phyloP scores from a whole-genome alignment of 805 yeast species.

The Barnettozyma vustinii region DNA sequence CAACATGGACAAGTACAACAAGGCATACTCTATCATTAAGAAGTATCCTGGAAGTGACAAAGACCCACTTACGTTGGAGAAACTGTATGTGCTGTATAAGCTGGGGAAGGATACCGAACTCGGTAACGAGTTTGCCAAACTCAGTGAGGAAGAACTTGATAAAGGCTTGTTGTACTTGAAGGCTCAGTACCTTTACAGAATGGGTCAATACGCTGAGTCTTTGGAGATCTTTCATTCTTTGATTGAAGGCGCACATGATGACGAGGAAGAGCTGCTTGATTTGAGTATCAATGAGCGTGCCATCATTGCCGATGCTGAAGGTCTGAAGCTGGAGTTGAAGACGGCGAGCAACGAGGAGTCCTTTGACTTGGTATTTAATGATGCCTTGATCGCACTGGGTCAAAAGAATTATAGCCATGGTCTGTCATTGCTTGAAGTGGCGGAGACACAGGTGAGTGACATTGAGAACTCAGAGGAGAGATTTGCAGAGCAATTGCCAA shows the following conservation, averaged over 20 bases:
- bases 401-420: constrained; percentile 36
- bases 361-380: constrained; percentile 63
- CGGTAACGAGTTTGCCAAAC: constrained; percentile 19
- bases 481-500: constrained; percentile 51
- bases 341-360: constrained; percentile 28
- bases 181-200: constrained; percentile 48
- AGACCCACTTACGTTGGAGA: constrained; percentile 42
- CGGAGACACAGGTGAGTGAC: constrained; percentile 36
- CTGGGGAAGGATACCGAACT: constrained; percentile 32
- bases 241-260: constrained; percentile 30
- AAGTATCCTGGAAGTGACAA: constrained; percentile 32
- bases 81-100: constrained; percentile 60
- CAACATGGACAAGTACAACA: constrained; percentile 55
- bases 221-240: constrained; percentile 46
- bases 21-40: constrained; percentile 42
- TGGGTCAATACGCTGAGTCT: constrained; percentile 47
- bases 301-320: constrained; percentile 44
- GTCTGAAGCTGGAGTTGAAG: constrained; percentile 15
- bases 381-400: constrained; percentile 49
- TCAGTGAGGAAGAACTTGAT: constrained; percentile 17
- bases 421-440: constrained; percentile 38
- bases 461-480: constrained; percentile 40
- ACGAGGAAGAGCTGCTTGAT: constrained; percentile 42
- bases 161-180: constrained; percentile 43
- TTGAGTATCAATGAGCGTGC: constrained; percentile 67